A percentile compares a stretch with the other conserved stretches of the same genome.
These are phyloP conservation scores for Paraleonurus japonicus DNA, from an alignment of 257 asterid genomes.

Conservation along the genomic window DNA sequence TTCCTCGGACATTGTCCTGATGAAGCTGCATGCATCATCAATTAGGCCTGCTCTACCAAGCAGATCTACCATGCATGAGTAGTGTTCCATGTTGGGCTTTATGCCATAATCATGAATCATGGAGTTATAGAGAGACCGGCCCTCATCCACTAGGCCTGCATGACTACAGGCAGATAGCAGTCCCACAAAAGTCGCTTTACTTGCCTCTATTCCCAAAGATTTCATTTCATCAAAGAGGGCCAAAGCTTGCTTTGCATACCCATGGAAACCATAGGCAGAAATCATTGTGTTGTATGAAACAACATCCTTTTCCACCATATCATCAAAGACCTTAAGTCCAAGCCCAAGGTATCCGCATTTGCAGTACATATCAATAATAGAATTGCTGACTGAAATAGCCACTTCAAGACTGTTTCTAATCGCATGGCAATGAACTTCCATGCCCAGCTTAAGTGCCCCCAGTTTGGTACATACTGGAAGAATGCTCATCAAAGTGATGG, in stretches of 20 bases:
- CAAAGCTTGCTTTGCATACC: constrained; percentile 35
- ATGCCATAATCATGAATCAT: constrained; percentile 32
- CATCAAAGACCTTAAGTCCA: constrained; percentile 37
- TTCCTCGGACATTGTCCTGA: constrained; percentile 32
- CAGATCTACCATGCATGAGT: constrained; percentile 47
- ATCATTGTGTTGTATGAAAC: constrained; percentile 38
- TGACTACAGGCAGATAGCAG: constrained; percentile 41
- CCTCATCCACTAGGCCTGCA: constrained; percentile 37
- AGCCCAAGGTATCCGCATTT: constrained; percentile 36
- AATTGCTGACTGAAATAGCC: constrained; percentile 30
- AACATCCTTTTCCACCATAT: constrained; percentile 32
- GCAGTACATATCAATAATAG: constrained; percentile 39
- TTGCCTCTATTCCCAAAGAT: constrained; percentile 25
- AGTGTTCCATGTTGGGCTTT: constrained; percentile 37
- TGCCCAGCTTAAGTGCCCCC: constrained; percentile 38
- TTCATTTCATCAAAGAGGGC: constrained; percentile 34
- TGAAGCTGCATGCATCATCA: constrained; percentile 33
- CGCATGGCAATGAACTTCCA: constrained; percentile 39
- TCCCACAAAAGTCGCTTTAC: constrained; percentile 36
- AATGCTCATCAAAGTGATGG: constrained; percentile 35
- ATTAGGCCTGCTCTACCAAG: constrained; percentile 44
- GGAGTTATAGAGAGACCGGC: constrained; percentile 30
- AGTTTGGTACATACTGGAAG: constrained; percentile 37
- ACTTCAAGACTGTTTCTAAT: constrained; percentile 18
- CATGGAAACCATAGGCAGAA: constrained; percentile 42